phyloP scores from a whole-genome alignment of 371 early-diverging fungal species.

The Syncephalastrum racemosum region DNA sequence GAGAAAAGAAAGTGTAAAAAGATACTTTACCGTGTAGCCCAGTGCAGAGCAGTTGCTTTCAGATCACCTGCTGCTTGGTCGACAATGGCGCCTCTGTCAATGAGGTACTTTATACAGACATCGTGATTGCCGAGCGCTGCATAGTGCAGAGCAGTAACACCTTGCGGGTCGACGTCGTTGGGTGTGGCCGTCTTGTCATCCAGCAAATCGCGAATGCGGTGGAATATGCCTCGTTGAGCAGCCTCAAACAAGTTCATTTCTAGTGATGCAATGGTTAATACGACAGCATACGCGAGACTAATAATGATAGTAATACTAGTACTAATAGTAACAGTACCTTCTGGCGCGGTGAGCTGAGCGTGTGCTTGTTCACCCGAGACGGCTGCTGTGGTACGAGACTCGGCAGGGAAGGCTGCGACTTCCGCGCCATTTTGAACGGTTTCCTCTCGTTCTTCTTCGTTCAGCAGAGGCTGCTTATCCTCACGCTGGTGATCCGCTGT shows the following conservation, averaged over 20 bases:
- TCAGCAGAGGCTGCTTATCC: no score
- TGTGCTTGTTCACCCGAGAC: slow-evolving; percentile 32
- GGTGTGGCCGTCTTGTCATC: slow-evolving; percentile 48
- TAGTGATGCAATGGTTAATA: not conserved
- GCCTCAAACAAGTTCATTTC: slow-evolving; percentile 59
- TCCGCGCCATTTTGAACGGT: no score
- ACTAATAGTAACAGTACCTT: slow-evolving; percentile 23
- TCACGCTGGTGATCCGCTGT: no score
- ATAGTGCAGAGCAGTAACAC: slow-evolving; percentile 78
- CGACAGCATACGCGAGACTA: not conserved
- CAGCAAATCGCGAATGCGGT: slow-evolving; percentile 48
- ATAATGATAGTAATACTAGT: not conserved
- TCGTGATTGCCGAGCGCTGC: slow-evolving; percentile 79
- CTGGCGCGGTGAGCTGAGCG: slow-evolving; percentile 49
- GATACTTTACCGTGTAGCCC: slow-evolving; percentile 74
- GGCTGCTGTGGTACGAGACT: not conserved
- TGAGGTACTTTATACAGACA: slow-evolving; percentile 70
- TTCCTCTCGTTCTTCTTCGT: no score
- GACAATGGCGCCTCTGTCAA: slow-evolving; percentile 80
- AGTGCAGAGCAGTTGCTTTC: slow-evolving; percentile 85
- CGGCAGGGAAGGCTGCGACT: no score
- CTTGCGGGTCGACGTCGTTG: slow-evolving; percentile 62
- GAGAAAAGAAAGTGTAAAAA: not conserved
- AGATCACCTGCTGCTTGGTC: slow-evolving; percentile 79
- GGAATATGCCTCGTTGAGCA: slow-evolving; percentile 67